phyloP scores from a whole-genome alignment of 768 basidiomycete species.

The Xerocomellus dryophilus region DNA sequence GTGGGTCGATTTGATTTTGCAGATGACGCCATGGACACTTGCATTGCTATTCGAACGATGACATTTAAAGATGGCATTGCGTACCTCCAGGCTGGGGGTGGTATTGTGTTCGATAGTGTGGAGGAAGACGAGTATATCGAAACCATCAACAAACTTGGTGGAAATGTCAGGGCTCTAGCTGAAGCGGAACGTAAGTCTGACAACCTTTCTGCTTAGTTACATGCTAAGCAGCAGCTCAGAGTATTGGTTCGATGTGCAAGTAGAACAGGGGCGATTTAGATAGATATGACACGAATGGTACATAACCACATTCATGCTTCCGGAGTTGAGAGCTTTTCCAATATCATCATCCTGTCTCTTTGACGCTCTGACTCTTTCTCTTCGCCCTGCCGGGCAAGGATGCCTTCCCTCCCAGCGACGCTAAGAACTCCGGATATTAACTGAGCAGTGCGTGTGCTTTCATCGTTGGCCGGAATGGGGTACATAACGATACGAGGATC shows the following conservation, averaged over 20 bases:
- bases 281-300: conserved; percentile 18
- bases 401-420: conserved; percentile 79
- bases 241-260: conserved; percentile 69
- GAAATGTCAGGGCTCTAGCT: conserved; percentile 82
- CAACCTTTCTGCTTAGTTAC: background rate
- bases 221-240: conserved; percentile 40
- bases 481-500: conserved; percentile 98
- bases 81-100: conserved; percentile 95
- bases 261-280: conserved; percentile 34
- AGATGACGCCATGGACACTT: conserved; percentile 93
- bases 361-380: conserved; percentile 23
- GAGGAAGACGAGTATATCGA: conserved; percentile 98
- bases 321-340: conserved; percentile 23
- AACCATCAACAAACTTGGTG: conserved; percentile 90
- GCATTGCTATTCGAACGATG: conserved; percentile 98
- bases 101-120: conserved; percentile 94
- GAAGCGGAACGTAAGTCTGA: conserved; percentile 76
- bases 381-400: conserved; percentile 42
- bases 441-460: conserved; percentile 87
- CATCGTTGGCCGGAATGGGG: conserved; percentile 98
- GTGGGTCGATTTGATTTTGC: conserved; percentile 99
- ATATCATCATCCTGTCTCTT: conserved; percentile 26
- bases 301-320: conserved; percentile 12
- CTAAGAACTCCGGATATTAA: conserved; percentile 87
- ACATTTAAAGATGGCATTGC: conserved; percentile 88